Conservation (phyloP, 192 early-diverging fungal genomes). For the Podochytrium sp. region DNA sequence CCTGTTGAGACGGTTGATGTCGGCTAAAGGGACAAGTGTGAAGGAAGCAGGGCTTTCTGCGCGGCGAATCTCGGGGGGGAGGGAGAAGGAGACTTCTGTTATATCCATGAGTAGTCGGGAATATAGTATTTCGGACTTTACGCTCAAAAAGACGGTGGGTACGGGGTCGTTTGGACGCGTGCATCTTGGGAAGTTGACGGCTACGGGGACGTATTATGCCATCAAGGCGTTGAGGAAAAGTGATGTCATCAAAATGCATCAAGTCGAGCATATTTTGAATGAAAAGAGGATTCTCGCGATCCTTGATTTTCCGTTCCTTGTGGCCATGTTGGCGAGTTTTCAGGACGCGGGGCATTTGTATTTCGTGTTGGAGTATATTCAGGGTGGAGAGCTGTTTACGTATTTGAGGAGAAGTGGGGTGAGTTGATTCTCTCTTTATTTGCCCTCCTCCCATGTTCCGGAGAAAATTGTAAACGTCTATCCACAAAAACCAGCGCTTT, state of each 20-base stretch:
- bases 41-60: too few relatives aligned
- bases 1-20: slow-evolving; percentile 10
- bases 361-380: slow-evolving; percentile 95
- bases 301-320: slow-evolving; percentile 88
- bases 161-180: slow-evolving; percentile 98
- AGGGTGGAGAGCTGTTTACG: slow-evolving; percentile 96
- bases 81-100: too few relatives aligned
- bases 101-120: too few relatives aligned
- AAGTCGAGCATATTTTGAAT: slow-evolving; percentile 98
- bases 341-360: slow-evolving; percentile 90
- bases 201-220: slow-evolving; percentile 85
- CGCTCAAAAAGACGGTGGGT: slow-evolving; percentile 86
- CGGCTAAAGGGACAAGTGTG: too few relatives aligned
- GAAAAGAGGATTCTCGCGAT: slow-evolving; percentile 91
- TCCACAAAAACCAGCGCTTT: slow-evolving; percentile 69
- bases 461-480: background rate
- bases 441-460: background rate
- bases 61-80: too few relatives aligned
- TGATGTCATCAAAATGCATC: slow-evolving; percentile 92
- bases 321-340: slow-evolving; percentile 91
- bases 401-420: slow-evolving; percentile 85
- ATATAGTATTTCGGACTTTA: slow-evolving; percentile 73
- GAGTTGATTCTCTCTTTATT: slow-evolving; percentile 24
- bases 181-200: slow-evolving; percentile 82
- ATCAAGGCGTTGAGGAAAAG: slow-evolving; percentile 96